Evolutionary conservation across 2,329 filamentous ascomycete species (phyloP).

Genomic region (Penicillium glabrum): DNA sequence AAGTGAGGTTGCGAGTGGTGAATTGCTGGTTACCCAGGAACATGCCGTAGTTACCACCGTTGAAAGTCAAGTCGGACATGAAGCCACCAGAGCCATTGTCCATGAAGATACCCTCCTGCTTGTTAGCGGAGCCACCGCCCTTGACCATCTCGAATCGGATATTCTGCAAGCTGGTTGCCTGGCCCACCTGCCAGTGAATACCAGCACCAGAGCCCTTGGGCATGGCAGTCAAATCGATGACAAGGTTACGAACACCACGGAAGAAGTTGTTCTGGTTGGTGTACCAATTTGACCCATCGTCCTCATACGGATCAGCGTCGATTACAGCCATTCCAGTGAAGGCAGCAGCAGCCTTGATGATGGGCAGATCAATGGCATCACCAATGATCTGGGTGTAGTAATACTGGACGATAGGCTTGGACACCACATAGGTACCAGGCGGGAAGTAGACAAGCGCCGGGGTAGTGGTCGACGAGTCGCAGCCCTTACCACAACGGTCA

Average conservation of each 20-base stretch:
- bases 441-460: slow-evolving; percentile 93
- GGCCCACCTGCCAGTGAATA: slow-evolving; percentile 85
- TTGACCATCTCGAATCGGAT: slow-evolving; percentile 76
- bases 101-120: slow-evolving; percentile 77
- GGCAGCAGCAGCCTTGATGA: slow-evolving; percentile 68
- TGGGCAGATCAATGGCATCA: slow-evolving; percentile 70
- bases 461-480: slow-evolving; percentile 78
- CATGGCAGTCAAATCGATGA: slow-evolving; percentile 71
- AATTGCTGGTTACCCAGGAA: slow-evolving; percentile 88
- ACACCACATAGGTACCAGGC: slow-evolving; percentile 80
- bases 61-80: slow-evolving; percentile 80
- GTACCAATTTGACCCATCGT: slow-evolving; percentile 69
- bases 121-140: slow-evolving; percentile 63
- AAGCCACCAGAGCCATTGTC: slow-evolving; percentile 83
- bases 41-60: slow-evolving; percentile 74
- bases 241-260: slow-evolving; percentile 77
- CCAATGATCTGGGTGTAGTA: slow-evolving; percentile 95
- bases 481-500: slow-evolving; percentile 74
- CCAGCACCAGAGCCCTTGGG: slow-evolving; percentile 63
- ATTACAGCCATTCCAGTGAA: slow-evolving; percentile 88
- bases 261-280: slow-evolving; percentile 83
- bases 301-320: slow-evolving; percentile 80
- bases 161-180: slow-evolving; percentile 77
- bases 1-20: slow-evolving; percentile 77
- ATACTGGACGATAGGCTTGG: slow-evolving; percentile 73